Base-by-base conservation (phyloP, 805 yeast genomes). In the Hanseniaspora vineae region DNA sequence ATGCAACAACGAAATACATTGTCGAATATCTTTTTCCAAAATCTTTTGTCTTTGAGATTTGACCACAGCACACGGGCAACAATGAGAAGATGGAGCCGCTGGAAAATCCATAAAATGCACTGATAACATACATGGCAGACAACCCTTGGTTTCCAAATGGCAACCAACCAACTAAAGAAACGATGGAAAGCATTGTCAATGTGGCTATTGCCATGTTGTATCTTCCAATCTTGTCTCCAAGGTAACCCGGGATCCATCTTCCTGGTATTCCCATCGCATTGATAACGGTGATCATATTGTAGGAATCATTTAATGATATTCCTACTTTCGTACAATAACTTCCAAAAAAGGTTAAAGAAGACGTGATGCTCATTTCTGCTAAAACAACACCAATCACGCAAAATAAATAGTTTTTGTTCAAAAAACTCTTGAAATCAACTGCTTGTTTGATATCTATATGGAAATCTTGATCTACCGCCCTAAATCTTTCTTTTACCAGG, bases 11-110 rank as follows among this genome's bases (percentile, higher is more conserved):
- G 42, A 75, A 69, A 56, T 77, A 78, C 58, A 75, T 69, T 2
- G 76, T 69, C 2, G 77, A 73, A 54, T 72, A 73, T 23, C 75
- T 66, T 52, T 69, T 67, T 13, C 78, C 78, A 54, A 72, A 73
- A 49, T 65, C 68, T 37, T 71, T 71, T 1, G 70, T 68, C 44
- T 71, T 69, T 31, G 78, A 72, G 35, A 77, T 73, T 40, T 72
- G 74, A 0, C 77, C 78, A 44, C 72, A 64, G 51, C 77, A 71
- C 2, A 72, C 76, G 2, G 80, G 80, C 13, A 73, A 67, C 35
- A 76, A 56, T 6, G 78, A 67, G 44, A 76, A 64, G 6, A 74
- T 72, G 1, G 79, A 68, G 2, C 78, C 72, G 3, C 76, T 66
- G 48, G 68, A 63, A 45, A 76, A 66, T 0, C 81, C 81, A 54